These are phyloP conservation scores for Flagelloscypha sp. DNA, from an alignment of 768 basidiomycete species.

Conservation along the genomic window DNA sequence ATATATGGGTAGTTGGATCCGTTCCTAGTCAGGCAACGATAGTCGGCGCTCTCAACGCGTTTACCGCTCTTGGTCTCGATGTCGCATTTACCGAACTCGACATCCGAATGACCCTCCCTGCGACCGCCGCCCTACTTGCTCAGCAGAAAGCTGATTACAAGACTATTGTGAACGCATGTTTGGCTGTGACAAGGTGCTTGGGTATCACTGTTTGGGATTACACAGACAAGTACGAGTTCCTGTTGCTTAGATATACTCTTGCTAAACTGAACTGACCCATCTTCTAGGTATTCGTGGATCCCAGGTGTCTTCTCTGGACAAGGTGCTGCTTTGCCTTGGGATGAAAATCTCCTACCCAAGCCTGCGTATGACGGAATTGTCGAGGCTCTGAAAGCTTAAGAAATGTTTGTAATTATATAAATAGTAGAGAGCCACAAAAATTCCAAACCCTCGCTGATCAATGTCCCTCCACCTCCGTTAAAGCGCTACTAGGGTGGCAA, in stretches of 20 bases:
- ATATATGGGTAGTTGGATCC: no score
- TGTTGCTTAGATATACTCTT: not conserved
- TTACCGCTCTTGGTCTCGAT: constrained; percentile 55
- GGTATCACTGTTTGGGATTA: constrained; percentile 31
- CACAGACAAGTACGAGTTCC: constrained; percentile 29
- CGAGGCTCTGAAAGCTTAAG: constrained; percentile 17
- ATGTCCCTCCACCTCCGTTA: no score
- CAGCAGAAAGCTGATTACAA: constrained; percentile 32
- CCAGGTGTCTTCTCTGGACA: constrained; percentile 28
- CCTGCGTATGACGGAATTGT: constrained; percentile 41
- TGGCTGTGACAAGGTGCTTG: constrained; percentile 22
- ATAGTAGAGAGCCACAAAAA: no score
- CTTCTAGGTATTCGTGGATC: constrained; percentile 27
- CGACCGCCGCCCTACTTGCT: constrained; percentile 26
- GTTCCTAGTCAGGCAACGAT: no score
- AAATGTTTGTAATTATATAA: no score
- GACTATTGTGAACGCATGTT: constrained; percentile 27
- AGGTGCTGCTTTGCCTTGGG: constrained; percentile 28
- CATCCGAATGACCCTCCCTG: constrained; percentile 50
- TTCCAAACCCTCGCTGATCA: no score
- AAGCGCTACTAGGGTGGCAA: no score
- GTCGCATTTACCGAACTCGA: constrained; percentile 66
- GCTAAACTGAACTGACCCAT: not conserved
- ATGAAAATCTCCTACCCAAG: constrained; percentile 33
- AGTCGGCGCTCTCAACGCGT: constrained; percentile 27